phyloP scores from a whole-genome alignment of 139 green algal species.

The Picochlorum sp. region DNA sequence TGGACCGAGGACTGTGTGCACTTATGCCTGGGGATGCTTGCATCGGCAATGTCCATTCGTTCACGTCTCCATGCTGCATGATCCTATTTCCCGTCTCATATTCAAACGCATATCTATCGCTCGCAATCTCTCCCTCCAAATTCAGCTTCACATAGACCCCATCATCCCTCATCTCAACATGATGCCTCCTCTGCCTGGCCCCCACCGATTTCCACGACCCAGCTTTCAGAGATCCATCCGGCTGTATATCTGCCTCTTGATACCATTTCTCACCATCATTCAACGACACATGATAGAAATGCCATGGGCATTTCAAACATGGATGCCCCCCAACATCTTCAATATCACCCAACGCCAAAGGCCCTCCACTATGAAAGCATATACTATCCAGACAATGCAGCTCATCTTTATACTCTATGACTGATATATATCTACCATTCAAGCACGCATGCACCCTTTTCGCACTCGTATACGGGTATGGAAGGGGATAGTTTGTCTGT shows the following conservation, averaged over 20 bases:
- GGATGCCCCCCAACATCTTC: slow-evolving; percentile 25
- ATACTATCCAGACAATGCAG: slow-evolving; percentile 29
- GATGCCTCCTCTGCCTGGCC: slow-evolving; percentile 28
- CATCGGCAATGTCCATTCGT: not conserved
- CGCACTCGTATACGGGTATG: not conserved
- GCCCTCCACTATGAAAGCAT: slow-evolving; percentile 40
- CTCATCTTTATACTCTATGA: slow-evolving; percentile 13
- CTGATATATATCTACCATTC: slow-evolving; percentile 23
- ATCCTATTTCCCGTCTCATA: slow-evolving; percentile 12
- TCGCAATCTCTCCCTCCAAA: slow-evolving; percentile 26
- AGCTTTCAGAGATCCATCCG: slow-evolving; percentile 30
- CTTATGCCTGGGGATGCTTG: not conserved
- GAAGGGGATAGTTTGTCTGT: not conserved
- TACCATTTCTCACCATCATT: slow-evolving; percentile 31
- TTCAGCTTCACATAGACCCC: slow-evolving; percentile 30
- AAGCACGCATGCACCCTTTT: slow-evolving; percentile 7
- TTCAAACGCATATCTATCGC: slow-evolving; percentile 30
- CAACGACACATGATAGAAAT: slow-evolving; percentile 30
- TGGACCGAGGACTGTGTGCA: not conserved
- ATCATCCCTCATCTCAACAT: slow-evolving; percentile 23
- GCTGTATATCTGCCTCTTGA: slow-evolving; percentile 17
- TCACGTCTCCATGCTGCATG: not conserved
- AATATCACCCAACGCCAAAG: slow-evolving; percentile 31
- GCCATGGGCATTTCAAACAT: slow-evolving; percentile 33
- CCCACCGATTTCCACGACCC: slow-evolving; percentile 37